A percentile compares a stretch with the other conserved stretches of the same genome.
Evolutionary conservation across 257 asterid species (phyloP).

Genomic region (Ocimum tenuiflorum): DNA sequence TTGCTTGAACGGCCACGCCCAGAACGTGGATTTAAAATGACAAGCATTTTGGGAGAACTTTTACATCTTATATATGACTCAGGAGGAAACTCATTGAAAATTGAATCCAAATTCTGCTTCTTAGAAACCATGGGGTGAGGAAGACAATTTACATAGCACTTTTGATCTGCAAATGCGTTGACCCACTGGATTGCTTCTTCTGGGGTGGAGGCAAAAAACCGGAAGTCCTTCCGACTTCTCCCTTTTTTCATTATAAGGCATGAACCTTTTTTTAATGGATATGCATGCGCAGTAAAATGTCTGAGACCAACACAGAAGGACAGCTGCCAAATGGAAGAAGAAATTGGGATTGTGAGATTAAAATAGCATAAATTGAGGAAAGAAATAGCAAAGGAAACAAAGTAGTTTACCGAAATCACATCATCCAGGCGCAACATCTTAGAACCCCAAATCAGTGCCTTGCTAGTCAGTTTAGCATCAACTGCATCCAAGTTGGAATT

Average conservation of each 20-base stretch:
- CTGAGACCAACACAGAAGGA: constrained; percentile 84
- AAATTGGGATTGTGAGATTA: constrained; percentile 16
- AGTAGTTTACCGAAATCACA: constrained; percentile 63
- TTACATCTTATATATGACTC: constrained; percentile 81
- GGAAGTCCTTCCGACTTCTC: constrained; percentile 70
- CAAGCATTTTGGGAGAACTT: constrained; percentile 87
- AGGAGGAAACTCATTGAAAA: constrained; percentile 69
- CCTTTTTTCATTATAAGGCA: constrained; percentile 51
- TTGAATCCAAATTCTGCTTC: constrained; percentile 56
- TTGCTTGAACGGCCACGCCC: constrained; percentile 97
- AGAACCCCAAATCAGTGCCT: constrained; percentile 83
- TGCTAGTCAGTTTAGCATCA: constrained; percentile 87
- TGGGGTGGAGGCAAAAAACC: constrained; percentile 68
- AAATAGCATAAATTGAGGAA: constrained; percentile 15
- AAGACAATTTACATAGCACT: constrained; percentile 82
- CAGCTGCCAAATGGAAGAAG: constrained; percentile 49
- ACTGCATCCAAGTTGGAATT: constrained; percentile 42
- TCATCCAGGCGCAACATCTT: constrained; percentile 62
- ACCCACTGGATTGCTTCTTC: constrained; percentile 96
- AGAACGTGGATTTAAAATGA: constrained; percentile 89
- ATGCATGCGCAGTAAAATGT: constrained; percentile 84
- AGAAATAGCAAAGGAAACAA: not conserved
- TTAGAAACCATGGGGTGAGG: constrained; percentile 86
- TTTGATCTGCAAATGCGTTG: constrained; percentile 92
- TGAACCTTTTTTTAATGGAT: constrained; percentile 59